Percentiles rank a stretch among this genome's conserved stretches.
phyloP scores from a whole-genome alignment of 306 rosid genomes.

The Medicago lupulina region DNA sequence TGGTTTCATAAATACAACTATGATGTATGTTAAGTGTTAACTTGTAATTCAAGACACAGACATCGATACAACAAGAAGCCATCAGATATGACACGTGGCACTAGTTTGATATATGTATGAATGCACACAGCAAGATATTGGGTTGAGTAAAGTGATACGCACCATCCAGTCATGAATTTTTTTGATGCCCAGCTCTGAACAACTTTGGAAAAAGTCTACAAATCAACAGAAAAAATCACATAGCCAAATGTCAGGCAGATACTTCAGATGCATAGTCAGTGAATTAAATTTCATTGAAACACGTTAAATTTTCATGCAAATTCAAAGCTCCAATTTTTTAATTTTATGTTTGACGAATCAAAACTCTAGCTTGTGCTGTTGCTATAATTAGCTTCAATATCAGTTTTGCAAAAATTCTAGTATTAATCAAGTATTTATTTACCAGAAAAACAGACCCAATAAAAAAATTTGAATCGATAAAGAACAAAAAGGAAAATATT shows the following conservation, averaged over 20 bases:
- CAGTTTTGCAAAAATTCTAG: too few relatives aligned
- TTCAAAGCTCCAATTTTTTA: not conserved
- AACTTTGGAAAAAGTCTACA: conserved; percentile 89
- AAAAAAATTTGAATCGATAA: not conserved
- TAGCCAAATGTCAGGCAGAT: conserved; percentile 39
- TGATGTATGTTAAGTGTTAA: not conserved
- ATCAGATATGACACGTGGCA: conserved; percentile 10
- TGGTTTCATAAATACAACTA: not conserved
- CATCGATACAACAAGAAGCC: conserved; percentile 8
- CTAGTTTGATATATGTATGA: not conserved
- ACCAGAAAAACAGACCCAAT: not conserved
- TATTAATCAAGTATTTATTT: not conserved
- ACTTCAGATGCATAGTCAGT: conserved; percentile 2
- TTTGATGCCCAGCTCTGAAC: conserved; percentile 96
- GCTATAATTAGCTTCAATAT: too few relatives aligned
- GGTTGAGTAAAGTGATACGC: conserved; percentile 42
- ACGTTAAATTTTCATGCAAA: conserved; percentile 7
- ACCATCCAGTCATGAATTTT: conserved; percentile 99
- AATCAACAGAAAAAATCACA: conserved; percentile 36
- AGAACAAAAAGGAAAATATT: not conserved
- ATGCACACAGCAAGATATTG: conserved; percentile 9
- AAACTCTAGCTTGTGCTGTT: not conserved
- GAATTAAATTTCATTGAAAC: conserved; percentile 23
- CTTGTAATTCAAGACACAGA: conserved; percentile 21
- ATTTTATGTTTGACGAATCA: too few relatives aligned